These are phyloP conservation scores for Fusarium sp. DNA, from an alignment of 2,329 filamentous ascomycete species.

Conservation along the genomic window DNA sequence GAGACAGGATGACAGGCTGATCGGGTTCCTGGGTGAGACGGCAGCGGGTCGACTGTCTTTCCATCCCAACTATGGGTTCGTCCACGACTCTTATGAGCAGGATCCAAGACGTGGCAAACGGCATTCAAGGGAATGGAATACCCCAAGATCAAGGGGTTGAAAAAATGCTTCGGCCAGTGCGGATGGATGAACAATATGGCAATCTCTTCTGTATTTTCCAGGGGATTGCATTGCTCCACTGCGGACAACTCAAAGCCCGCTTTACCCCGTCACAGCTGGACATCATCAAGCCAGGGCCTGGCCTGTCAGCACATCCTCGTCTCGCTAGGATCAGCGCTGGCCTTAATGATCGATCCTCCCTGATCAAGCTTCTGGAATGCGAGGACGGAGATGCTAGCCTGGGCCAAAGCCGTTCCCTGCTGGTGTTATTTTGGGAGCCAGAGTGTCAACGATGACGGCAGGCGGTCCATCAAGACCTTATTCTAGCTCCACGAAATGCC, in stretches of 20 bases:
- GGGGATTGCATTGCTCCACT: constrained; percentile 27
- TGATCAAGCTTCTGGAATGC: constrained; percentile 42
- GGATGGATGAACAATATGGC: constrained; percentile 8
- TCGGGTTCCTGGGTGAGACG: constrained; percentile 24
- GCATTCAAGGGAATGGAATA: not conserved
- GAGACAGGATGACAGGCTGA: constrained; percentile 20
- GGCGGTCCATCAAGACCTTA: constrained; percentile 3
- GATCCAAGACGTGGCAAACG: constrained; percentile 11
- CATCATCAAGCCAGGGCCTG: constrained; percentile 1
- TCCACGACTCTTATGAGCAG: not conserved
- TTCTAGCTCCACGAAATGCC: constrained; percentile 6
- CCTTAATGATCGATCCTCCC: constrained; percentile 31
- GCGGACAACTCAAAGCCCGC: constrained; percentile 8
- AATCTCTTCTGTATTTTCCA: constrained; percentile 26
- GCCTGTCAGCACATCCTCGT: constrained; percentile 23
- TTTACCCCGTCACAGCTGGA: constrained; percentile 12
- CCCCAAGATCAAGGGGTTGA: constrained; percentile 8
- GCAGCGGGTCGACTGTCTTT: not conserved
- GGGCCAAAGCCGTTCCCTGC: constrained; percentile 10
- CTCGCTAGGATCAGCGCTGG: constrained; percentile 20
- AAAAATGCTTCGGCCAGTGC: not conserved
- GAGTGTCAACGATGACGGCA: constrained; percentile 10
- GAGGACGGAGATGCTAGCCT: constrained; percentile 29
- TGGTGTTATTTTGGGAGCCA: constrained; percentile 32
- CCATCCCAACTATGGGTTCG: not conserved